phyloP scores from a whole-genome alignment of 441 rosid genomes.

The Geranium incanum region DNA sequence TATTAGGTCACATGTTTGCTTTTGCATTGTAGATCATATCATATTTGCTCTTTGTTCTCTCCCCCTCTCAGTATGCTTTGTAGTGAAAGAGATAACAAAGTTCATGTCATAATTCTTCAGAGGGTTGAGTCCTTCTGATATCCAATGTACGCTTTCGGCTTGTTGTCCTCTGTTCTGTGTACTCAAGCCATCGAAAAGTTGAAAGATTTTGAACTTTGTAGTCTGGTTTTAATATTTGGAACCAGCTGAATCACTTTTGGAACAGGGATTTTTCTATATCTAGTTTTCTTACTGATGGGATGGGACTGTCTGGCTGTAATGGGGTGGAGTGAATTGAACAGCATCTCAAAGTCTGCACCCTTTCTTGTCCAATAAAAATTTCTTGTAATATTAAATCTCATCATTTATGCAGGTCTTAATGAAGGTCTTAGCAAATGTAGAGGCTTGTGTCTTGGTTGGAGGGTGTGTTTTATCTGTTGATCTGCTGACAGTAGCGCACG shows the following conservation, averaged over 20 bases:
- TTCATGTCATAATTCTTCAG: too few relatives aligned
- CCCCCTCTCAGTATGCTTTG: background rate
- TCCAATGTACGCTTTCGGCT: background rate
- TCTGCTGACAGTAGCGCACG: slow-evolving; percentile 87
- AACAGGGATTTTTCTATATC: background rate
- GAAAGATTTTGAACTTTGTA: background rate
- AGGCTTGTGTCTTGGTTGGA: slow-evolving; percentile 93
- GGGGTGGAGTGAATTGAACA: background rate
- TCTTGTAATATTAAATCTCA: slow-evolving; percentile 15
- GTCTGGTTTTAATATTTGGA: background rate
- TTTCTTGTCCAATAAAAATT: slow-evolving; percentile 10
- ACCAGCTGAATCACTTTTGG: background rate
- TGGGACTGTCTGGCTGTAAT: slow-evolving; percentile 1
- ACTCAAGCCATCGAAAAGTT: background rate
- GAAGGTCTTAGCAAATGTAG: slow-evolving; percentile 87
- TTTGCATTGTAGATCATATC: background rate
- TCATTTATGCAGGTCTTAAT: slow-evolving; percentile 64
- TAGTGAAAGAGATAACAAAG: background rate
- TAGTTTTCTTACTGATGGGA: background rate
- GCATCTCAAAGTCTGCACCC: background rate
- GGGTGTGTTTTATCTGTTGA: slow-evolving; percentile 97
- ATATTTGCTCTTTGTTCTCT: background rate
- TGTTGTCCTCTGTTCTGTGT: background rate
- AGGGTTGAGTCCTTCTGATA: background rate
- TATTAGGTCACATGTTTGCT: background rate